These are phyloP conservation scores for Rhododendron ovatum DNA, from an alignment of 148 eudicot species.

Conservation along the genomic window DNA sequence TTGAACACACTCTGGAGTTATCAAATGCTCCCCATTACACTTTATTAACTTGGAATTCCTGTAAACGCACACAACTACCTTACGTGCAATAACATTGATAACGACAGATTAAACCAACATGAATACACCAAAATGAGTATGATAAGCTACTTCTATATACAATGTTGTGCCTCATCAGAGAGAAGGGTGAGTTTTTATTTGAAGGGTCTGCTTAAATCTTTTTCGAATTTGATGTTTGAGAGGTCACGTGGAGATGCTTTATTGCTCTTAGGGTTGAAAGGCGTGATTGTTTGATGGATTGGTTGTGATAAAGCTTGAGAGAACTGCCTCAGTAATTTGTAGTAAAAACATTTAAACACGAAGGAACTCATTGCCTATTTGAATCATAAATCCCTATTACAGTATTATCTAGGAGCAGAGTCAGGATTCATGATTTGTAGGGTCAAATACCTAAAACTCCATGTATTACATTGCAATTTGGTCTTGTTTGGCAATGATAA, in stretches of 20 bases:
- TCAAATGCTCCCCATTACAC: too few relatives aligned
- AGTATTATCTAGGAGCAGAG: neutral
- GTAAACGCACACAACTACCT: too few relatives aligned
- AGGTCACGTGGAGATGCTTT: neutral
- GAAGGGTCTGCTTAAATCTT: neutral
- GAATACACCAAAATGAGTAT: too few relatives aligned
- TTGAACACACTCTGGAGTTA: too few relatives aligned
- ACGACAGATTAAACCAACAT: too few relatives aligned
- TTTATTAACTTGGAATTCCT: too few relatives aligned
- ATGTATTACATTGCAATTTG: neutral
- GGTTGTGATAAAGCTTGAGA: neutral
- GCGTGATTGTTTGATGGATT: neutral
- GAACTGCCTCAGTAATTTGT: neutral
- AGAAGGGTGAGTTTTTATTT: too few relatives aligned
- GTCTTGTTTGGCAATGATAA: neutral
- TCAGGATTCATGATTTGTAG: neutral
- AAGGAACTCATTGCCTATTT: neutral
- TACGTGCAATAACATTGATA: too few relatives aligned
- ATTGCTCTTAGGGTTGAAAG: neutral
- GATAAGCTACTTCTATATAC: too few relatives aligned
- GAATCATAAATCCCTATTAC: neutral
- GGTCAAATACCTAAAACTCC: neutral
- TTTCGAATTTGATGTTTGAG: neutral
- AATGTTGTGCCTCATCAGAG: too few relatives aligned
- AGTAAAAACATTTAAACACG: neutral